Evolutionary conservation across 495 filamentous ascomycete genomes (phyloP).

Genomic region (Sporormia fimetaria): DNA sequence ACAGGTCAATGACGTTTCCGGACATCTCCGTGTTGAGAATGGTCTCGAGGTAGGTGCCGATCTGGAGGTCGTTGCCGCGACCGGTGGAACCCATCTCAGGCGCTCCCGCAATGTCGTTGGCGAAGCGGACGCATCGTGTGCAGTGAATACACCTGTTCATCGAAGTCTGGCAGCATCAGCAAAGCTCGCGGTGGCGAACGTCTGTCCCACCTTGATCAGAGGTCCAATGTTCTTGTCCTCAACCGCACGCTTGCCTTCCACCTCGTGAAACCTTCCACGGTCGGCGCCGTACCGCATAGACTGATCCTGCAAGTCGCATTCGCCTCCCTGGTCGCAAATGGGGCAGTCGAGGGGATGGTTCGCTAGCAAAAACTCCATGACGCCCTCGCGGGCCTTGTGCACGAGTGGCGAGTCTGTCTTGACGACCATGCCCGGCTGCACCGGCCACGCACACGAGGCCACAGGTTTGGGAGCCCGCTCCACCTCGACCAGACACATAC

Average conservation of each 20-base stretch:
- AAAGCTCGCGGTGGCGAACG: neutral
- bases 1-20: conserved; percentile 94
- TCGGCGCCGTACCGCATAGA: conserved; percentile 97
- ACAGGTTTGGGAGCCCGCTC: conserved; percentile 92
- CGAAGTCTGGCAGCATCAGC: conserved; percentile 50
- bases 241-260: conserved; percentile 86
- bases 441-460: conserved; percentile 96
- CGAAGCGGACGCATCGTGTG: conserved; percentile 93
- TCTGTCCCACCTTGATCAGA: conserved; percentile 61
- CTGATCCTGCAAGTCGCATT: conserved; percentile 98
- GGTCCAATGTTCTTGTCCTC: conserved; percentile 99
- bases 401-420: conserved; percentile 92
- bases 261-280: conserved; percentile 90
- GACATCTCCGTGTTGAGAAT: conserved; percentile 88
- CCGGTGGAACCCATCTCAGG: conserved; percentile 89
- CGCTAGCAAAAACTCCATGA: conserved; percentile 96
- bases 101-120: conserved; percentile 92
- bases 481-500: conserved; percentile 98
- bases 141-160: conserved; percentile 99
- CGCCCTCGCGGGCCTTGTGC: conserved; percentile 94
- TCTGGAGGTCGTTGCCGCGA: conserved; percentile 92
- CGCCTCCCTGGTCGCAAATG: conserved; percentile 95
- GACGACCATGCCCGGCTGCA: conserved; percentile 96
- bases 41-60: conserved; percentile 91
- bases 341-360: conserved; percentile 97